Base-by-base conservation (phyloP, 2,329 filamentous ascomycete genomes). In the Macrophomina tecta region DNA sequence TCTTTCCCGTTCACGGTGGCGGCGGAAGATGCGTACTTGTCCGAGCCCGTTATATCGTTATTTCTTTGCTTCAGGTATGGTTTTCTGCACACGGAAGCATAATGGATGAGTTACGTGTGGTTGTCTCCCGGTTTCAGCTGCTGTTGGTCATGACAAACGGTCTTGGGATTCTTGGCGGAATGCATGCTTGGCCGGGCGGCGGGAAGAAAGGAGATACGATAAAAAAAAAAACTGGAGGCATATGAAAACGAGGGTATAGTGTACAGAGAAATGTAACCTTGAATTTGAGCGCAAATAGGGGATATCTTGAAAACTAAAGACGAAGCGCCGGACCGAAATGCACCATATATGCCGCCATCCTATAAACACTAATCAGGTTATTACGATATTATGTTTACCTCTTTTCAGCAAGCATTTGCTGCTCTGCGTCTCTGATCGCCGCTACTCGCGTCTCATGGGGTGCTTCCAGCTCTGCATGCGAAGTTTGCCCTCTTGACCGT, bases 371-470 rank as follows among this genome's bases (percentile, higher is more conserved):
- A 36, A 32, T 3, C 7, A 5, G 14, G 14, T 16, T 36, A 18
- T 55, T 23, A 14, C 23, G 32, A 5, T 14, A 14, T 38, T 28
- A 62, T 23, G 3, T 23, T 49, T 28, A 62, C 14, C n/a, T 49
- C 30, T 62, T 34, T 30, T 6, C 38, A 18, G 40, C 32, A 4
- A 11, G 11, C 11, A n/a, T 45, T 7, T 62, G 42, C 32, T 36
- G 32, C 9, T 62, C 58, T 18, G 18, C 18, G n/a, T 62, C 58
- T 30, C 45, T 48, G 42, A 62, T 49, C 5, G 34, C 58, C 5
- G 58, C 42, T 16, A 62, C n/a, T 23, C 58, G 48, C 45, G 58
- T 46, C 58, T 62, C 58, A 18, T 62, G 30, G n/a, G 58, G 58
- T 6, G 58, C 58, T 28, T 62, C 58, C 11, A 62, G 14, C 40